Base-by-base conservation (phyloP, 805 yeast species). In the Saccharomycopsis oosterbeekiorum region DNA sequence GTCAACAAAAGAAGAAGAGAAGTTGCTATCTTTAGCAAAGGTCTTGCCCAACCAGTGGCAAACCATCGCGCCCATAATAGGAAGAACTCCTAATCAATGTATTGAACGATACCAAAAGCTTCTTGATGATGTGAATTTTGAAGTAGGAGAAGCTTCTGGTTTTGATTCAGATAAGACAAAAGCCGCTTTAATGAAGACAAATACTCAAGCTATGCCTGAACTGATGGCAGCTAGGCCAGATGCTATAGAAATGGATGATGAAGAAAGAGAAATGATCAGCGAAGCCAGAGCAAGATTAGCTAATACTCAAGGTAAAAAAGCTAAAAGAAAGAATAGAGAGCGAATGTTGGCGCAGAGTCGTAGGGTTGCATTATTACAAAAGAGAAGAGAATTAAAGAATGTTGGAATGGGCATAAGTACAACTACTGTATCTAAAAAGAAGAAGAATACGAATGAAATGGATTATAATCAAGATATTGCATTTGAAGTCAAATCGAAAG, bases 31-130 rank as follows among this genome's bases (percentile, higher is more conserved):
- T 40, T 68, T 90, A 62, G 91, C 88, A 0, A 80, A 82, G 66
- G 71, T 84, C 40, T 74, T 92, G 66, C 97, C 98, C 1, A 90
- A 92, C 64, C 97, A 92, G 73, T 93, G 99, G 99, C 80, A 96
- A 55, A 84, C 94, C 1, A 88, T 94, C n/a, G 87, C 96, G 0
- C 82, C 88, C 6, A 71, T 85, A 10, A 75, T 92, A 71, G 91
- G 92, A 0, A 76, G 97, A 62, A 89, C 97, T 0, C 93, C 97
- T 0, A 84, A 89, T 14, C 88, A 87, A 62, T 89, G 96, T 72
- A 82, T 89, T 10, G 96, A 90, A 65, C 75, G 97, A 60, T 93
- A 90, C 70, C 96, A 89, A 69, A 78, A 76, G 65, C 75, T 91
- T 21, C 70, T 91, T 17, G 85, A 83, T 58, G 85, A 80, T 57